Conservation (phyloP, 2,329 filamentous ascomycete genomes). For the Alternaria infectoria region DNA sequence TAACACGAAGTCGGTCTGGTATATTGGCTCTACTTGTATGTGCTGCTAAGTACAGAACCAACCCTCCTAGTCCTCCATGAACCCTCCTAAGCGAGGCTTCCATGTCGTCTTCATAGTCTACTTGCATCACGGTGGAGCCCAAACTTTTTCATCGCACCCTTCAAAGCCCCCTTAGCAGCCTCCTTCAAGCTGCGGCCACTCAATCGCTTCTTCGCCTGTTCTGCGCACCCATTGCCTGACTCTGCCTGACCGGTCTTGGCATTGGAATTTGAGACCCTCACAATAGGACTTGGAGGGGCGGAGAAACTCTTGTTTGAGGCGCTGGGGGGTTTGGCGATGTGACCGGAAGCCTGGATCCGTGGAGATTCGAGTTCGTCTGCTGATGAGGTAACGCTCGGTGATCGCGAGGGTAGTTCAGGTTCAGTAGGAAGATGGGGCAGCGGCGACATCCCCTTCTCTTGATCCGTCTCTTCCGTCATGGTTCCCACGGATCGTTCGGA, state of each 20-base stretch:
- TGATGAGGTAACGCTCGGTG: not conserved
- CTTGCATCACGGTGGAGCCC: not conserved
- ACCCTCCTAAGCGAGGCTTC: not conserved
- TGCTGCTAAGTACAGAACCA: not conserved
- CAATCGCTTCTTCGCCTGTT: not conserved
- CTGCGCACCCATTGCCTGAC: not conserved
- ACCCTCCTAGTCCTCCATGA: not conserved
- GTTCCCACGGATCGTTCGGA: not conserved
- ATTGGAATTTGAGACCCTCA: too few species aligned
- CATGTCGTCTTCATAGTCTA: not conserved
- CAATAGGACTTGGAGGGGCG: too few species aligned
- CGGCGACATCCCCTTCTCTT: not conserved
- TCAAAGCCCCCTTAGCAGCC: not conserved
- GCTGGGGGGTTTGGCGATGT: too few species aligned
- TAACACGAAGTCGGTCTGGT: not conserved
- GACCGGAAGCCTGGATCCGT: not conserved
- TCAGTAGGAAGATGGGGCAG: fast-evolving
- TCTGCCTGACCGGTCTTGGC: not conserved
- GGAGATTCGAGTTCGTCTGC: not conserved
- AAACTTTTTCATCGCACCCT: not conserved
- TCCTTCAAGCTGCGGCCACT: not conserved
- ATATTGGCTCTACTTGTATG: not conserved
- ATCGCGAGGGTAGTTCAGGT: fast-evolving
- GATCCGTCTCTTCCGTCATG: not conserved
- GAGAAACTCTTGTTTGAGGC: too few species aligned